Percentiles rank a stretch among this genome's conserved stretches.
Conservation (phyloP, 208 protist genomes). For the Sergeia podlipaevii region DNA sequence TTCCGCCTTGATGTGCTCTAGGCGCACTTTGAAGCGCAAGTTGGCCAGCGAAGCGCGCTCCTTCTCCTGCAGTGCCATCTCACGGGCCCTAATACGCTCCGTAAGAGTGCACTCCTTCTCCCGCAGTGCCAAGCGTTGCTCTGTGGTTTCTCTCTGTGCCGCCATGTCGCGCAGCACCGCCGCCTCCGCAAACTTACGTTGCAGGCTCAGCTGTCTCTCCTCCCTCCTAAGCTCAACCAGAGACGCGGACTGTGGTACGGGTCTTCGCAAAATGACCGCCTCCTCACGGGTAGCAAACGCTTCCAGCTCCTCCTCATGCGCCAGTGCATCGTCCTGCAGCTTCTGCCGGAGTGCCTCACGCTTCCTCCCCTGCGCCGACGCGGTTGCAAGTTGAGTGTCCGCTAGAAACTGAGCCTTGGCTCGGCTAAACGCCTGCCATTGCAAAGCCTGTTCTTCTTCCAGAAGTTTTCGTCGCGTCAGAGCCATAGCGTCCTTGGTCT, state of each 20-base stretch:
- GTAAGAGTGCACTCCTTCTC: conserved; percentile 1
- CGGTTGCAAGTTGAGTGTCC: conserved; percentile 11
- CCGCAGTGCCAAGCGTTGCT: neutral
- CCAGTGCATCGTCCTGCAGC: conserved; percentile 25
- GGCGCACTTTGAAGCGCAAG: conserved; percentile 6
- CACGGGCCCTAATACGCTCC: neutral
- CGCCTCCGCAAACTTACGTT: conserved; percentile 31
- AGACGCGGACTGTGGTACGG: conserved; percentile 22
- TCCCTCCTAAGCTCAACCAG: conserved; percentile 23
- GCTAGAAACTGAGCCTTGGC: conserved; percentile 17
- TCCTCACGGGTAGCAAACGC: conserved; percentile 24
- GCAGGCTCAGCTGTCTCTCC: conserved; percentile 25
- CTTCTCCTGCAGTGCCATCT: conserved; percentile 1
- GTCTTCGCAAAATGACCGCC: conserved; percentile 21
- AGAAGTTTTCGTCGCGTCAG: conserved; percentile 19
- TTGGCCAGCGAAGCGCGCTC: conserved; percentile 8
- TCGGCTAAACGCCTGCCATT: conserved; percentile 48
- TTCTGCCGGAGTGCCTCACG: conserved; percentile 18
- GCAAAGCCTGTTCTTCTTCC: conserved; percentile 37
- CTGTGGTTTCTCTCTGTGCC: neutral
- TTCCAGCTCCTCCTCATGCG: conserved; percentile 41
- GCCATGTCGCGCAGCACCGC: conserved; percentile 16
- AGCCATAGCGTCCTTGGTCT: conserved; percentile 4
- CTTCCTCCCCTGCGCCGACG: conserved; percentile 9
- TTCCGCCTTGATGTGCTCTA: conserved; percentile 1